Evolutionary conservation across 2,329 filamentous ascomycete genomes (phyloP).

Genomic region (Aureobasidium pullulans): DNA sequence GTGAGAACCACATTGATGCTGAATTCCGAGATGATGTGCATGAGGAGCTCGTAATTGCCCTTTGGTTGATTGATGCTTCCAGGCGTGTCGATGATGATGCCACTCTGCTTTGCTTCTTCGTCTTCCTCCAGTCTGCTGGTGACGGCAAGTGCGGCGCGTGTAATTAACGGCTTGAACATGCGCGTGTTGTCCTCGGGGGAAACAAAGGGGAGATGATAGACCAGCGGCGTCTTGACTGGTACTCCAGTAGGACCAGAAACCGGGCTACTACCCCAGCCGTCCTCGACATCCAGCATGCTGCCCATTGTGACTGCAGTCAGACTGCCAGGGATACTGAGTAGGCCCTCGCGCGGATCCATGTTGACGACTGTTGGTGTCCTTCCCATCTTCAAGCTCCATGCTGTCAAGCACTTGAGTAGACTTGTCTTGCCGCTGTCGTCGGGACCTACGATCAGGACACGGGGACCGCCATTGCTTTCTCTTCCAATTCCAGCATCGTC

Average conservation of each 20-base stretch:
- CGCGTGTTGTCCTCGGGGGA: slow-evolving; percentile 62
- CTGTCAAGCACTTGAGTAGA: slow-evolving; percentile 54
- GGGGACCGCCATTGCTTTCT: slow-evolving; percentile 49
- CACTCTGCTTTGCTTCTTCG: slow-evolving; percentile 59
- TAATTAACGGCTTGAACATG: slow-evolving; percentile 67
- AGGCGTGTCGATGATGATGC: slow-evolving; percentile 80
- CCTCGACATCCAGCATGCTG: slow-evolving; percentile 78
- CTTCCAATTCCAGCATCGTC: slow-evolving; percentile 41
- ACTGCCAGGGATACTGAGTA: slow-evolving; percentile 57
- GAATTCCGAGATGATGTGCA: slow-evolving; percentile 68
- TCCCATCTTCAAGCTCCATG: slow-evolving; percentile 73
- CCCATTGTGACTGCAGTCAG: slow-evolving; percentile 81
- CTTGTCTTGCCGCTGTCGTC: slow-evolving; percentile 64
- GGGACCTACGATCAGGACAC: slow-evolving; percentile 77
- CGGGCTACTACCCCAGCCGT: slow-evolving; percentile 76
- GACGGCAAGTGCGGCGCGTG: slow-evolving; percentile 69
- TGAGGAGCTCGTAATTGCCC: slow-evolving; percentile 64
- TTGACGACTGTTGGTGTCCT: slow-evolving; percentile 75
- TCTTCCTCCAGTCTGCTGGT: slow-evolving; percentile 73
- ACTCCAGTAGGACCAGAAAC: slow-evolving; percentile 83
- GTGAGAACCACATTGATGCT: slow-evolving; percentile 69
- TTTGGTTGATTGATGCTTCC: slow-evolving; percentile 60
- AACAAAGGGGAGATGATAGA: slow-evolving; percentile 77
- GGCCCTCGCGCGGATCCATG: slow-evolving; percentile 66
- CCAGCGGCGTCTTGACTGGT: slow-evolving; percentile 84